Percentiles rank a stretch among this genome's conserved stretches.
Conservation (phyloP, 352 stramenopile species). For the Pseudoperonospora humuli region DNA sequence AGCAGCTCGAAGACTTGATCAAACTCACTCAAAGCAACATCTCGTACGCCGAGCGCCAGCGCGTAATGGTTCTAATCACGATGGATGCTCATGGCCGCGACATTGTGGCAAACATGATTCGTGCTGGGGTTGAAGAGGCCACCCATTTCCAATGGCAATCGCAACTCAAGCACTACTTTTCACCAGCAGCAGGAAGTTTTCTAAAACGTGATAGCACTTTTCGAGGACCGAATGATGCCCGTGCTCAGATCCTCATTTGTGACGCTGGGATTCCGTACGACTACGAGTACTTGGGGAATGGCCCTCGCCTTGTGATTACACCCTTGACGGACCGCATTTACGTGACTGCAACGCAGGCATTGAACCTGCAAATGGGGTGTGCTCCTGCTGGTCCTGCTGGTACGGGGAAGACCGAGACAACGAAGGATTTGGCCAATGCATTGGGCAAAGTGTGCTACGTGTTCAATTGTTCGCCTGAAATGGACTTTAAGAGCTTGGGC, state of each 20-base stretch:
- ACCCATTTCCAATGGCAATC: constrained; percentile 92
- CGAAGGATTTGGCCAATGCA: constrained; percentile 92
- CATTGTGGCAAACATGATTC: constrained; percentile 94
- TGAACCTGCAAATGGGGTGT: constrained; percentile 89
- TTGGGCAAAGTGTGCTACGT: constrained; percentile 94
- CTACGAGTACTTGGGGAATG: constrained; percentile 96
- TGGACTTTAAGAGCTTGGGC: constrained; percentile 94
- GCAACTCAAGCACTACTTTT: constrained; percentile 94
- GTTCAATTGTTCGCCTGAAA: constrained; percentile 95
- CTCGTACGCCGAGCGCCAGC: constrained; percentile 87
- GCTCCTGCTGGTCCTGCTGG: constrained; percentile 63
- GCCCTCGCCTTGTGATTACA: constrained; percentile 91
- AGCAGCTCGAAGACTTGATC: constrained; percentile 92
- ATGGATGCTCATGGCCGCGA: constrained; percentile 93
- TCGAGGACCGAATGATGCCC: constrained; percentile 61
- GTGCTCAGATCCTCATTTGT: constrained; percentile 86
- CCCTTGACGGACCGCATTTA: constrained; percentile 95
- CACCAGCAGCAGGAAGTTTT: constrained; percentile 81
- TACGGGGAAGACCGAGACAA: constrained; percentile 95
- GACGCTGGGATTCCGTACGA: constrained; percentile 93
- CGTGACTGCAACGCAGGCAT: constrained; percentile 91
- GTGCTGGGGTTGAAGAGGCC: constrained; percentile 74
- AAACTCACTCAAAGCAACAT: constrained; percentile 88
- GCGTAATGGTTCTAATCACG: constrained; percentile 94
- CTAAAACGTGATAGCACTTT: constrained; percentile 87